Base-by-base conservation (phyloP, 768 basidiomycete genomes). In the Pleurotus tuber-regium region DNA sequence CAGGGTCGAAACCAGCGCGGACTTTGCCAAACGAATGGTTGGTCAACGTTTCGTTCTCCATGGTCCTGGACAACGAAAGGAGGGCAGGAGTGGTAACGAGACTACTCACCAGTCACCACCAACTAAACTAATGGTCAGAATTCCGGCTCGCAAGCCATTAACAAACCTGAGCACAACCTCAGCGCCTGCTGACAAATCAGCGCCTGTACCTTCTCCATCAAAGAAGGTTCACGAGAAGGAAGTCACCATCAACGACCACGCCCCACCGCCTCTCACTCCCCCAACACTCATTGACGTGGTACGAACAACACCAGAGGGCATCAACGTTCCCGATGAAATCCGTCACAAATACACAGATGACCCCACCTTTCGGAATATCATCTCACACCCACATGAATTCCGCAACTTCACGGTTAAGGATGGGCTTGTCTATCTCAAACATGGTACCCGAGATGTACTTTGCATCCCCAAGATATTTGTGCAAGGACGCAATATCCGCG, bases 381-480 rank as follows among this genome's bases (percentile, higher is more conserved):
- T 62, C 36, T 28, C 44, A 29, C 26, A 59, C 21, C 50, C 62
- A 18, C 47, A 52, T 8, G 43, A 54, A 1, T 60, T 43, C 50
- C 29, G 46, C 7, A 63, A 63, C 50, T 63, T 62, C 35, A 53
- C 42, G 35, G 50, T 57, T 1, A 33, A 33, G 2, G 53, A 57
- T 25, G 52, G 47, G 11, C 26, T 60, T 14, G 24, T 64, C 19
- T 63, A 44, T 36, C 48, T 64, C 1, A 61, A 55, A 23, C 30
- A 47, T 10, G 33, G 54, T 4, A 52, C 38, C 10, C 41, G 31
- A 1, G 12, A 19, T 1, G 16, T 56, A 10, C 44, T 63, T 1
- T 63, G 62, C 47, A 61, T 63, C 3, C 62, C 60, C 14, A 41
- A 35, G 2, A 40, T 36, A 4, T 30, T 54, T 9, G 44, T 57